Evolutionary conservation across 371 early-diverging fungal genomes (phyloP).

Genomic region (Chytridiales sp.): DNA sequence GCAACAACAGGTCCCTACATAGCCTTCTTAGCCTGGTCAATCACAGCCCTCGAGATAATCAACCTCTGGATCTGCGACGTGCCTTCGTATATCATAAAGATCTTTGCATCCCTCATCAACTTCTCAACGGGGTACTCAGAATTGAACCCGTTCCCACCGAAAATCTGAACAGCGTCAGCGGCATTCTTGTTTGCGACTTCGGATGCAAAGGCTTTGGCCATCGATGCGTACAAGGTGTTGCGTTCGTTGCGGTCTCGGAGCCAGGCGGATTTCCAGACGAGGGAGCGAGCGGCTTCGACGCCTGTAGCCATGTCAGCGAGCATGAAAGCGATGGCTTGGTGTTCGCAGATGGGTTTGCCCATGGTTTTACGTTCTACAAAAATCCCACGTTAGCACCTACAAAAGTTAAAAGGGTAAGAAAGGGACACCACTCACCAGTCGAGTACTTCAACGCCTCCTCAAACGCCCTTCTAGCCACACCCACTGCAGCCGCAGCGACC

Average conservation of each 20-base stretch:
- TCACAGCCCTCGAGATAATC: slow-evolving; percentile 75
- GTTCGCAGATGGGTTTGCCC: slow-evolving; percentile 87
- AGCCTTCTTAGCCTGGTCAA: slow-evolving; percentile 55
- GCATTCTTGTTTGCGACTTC: slow-evolving; percentile 96
- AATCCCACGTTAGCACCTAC: neutral
- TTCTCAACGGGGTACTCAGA: slow-evolving; percentile 79
- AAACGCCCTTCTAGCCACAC: slow-evolving; percentile 91
- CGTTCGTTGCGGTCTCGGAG: slow-evolving; percentile 79
- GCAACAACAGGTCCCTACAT: too few species aligned
- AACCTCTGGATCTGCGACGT: slow-evolving; percentile 94
- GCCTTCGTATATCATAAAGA: slow-evolving; percentile 96
- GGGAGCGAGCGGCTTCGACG: slow-evolving; percentile 82
- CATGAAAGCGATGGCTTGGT: slow-evolving; percentile 95
- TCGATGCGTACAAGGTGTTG: slow-evolving; percentile 93
- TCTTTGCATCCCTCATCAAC: slow-evolving; percentile 76
- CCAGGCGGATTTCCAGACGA: slow-evolving; percentile 86
- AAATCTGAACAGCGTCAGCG: slow-evolving; percentile 94
- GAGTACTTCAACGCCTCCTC: slow-evolving; percentile 90
- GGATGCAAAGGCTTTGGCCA: slow-evolving; percentile 91
- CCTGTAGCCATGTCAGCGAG: slow-evolving; percentile 94
- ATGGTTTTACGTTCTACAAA: slow-evolving; percentile 86
- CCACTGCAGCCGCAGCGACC: slow-evolving; percentile 89
- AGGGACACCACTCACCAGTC: slow-evolving; percentile 47
- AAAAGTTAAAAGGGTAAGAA: neutral
- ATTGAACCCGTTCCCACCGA: slow-evolving; percentile 94